These are phyloP conservation scores for Cladosporium cucumerinum DNA, from an alignment of 2,329 filamentous ascomycete genomes.

Conservation along the genomic window DNA sequence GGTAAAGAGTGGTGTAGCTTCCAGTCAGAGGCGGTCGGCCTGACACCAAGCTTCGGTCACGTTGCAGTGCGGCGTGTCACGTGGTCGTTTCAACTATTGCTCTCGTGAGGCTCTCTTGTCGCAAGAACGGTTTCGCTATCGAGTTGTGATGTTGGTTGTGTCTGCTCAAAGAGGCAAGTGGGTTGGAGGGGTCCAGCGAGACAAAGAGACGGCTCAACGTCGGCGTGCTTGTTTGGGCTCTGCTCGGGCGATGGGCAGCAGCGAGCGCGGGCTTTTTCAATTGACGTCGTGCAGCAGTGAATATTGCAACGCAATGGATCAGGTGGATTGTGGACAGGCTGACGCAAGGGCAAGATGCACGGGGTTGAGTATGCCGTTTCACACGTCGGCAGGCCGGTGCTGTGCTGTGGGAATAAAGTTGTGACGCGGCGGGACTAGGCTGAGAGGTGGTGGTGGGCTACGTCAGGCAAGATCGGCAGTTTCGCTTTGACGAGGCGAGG, in stretches of 20 bases:
- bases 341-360: slow-evolving; percentile 9
- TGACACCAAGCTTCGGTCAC: background rate
- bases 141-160: background rate
- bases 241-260: background rate
- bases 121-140: background rate
- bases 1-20: background rate
- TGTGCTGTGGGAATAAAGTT: slow-evolving; percentile 13
- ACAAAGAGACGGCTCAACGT: slow-evolving; percentile 13
- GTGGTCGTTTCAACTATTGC: background rate
- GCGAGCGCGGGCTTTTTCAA: background rate
- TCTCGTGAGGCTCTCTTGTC: background rate
- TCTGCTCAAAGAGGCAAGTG: slow-evolving; percentile 13
- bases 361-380: slow-evolving; percentile 5
- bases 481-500: background rate
- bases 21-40: background rate
- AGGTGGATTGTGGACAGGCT: background rate
- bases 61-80: background rate
- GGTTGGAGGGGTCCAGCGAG: slow-evolving; percentile 12
- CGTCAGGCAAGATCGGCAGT: slow-evolving; percentile 5
- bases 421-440: slow-evolving; percentile 9
- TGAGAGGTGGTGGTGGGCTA: background rate
- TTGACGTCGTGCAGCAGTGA: background rate
- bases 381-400: slow-evolving; percentile 1
- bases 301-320: background rate
- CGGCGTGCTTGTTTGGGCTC: background rate